Evolutionary conservation across 352 stramenopile genomes (phyloP), one percentile per base, ranked within the genome.

Genomic region (Globisporangium uncinulatum): DNA sequence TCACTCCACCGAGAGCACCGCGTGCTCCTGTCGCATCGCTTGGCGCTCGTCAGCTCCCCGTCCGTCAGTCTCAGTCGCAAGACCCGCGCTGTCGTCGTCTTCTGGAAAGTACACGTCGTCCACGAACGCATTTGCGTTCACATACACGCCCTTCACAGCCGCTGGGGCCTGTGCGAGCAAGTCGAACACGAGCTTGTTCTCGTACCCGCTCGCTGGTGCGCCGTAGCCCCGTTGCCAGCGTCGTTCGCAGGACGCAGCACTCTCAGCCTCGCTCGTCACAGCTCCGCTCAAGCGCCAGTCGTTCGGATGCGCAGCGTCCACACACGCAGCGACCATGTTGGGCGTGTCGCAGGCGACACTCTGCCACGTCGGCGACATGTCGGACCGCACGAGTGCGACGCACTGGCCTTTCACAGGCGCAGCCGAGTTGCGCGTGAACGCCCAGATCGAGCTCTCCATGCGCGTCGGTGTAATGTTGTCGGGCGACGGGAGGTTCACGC

Each of bases 381-480:
- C n/a, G 17, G 42, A 43, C 0, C 76, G 66, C 42, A 72, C 71
- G 46, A 91, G 63, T 2, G 59, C 79, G 1, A 91, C 65, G 56
- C 83, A 93, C 51, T 79, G 66, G 13, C 54, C 66, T 6, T 58
- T 52, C 15, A 72, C 65, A 14, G 87, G 56, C 20, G 51, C 65
- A 13, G 51, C 62, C 19, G 66, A 61, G 21, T 59, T 65, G 17
- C 57, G 71, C 36, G 61, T 19, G 4, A 91, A 61, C 36, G 66
- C 51, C 81, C 83, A 94, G 48, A 94, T 69, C 29, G 71, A 87
- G 41, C 71, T 78, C 52, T 88, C 79, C 65, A 94, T 86, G n/a
- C 84, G 81, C 61, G 80, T 87, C 7, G 84, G 84, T 17, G 84
- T 92, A 51, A 94, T 76, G 42, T 92, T 94, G 54, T 94, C 84